phyloP scores from a whole-genome alignment of 495 filamentous ascomycete species.

The Aspergillus conjunctus region DNA sequence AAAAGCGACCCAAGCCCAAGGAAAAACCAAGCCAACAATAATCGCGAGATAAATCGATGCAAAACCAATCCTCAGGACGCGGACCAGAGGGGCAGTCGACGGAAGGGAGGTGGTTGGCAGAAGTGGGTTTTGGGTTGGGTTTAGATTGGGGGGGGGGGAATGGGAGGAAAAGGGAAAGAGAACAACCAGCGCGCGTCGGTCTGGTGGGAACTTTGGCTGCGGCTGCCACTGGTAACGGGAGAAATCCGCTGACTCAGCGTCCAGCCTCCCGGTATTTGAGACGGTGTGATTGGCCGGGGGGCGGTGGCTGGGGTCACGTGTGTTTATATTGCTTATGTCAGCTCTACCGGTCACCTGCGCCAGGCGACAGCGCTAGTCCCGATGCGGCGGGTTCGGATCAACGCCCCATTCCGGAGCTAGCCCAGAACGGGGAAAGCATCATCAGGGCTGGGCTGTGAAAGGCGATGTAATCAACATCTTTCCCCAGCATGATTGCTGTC shows the following conservation, averaged over 20 bases:
- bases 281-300: slow-evolving; percentile 8
- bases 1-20: neutral
- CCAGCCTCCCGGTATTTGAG: slow-evolving; percentile 17
- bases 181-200: slow-evolving; percentile 10
- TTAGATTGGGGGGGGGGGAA: slow-evolving; percentile 1
- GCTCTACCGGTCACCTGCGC: neutral
- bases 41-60: slow-evolving; percentile 12
- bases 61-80: slow-evolving; percentile 16
- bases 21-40: neutral
- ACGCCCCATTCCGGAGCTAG: slow-evolving; percentile 29
- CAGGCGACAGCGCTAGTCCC: slow-evolving; percentile 20
- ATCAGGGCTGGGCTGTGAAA: slow-evolving; percentile 26
- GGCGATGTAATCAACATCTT: slow-evolving; percentile 1
- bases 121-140: slow-evolving; percentile 15
- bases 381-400: slow-evolving; percentile 23
- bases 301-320: slow-evolving; percentile 32
- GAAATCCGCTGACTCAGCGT: slow-evolving; percentile 10
- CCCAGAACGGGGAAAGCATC: slow-evolving; percentile 36
- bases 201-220: slow-evolving; percentile 1
- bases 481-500: neutral
- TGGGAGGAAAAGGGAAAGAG: neutral
- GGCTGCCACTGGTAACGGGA: slow-evolving; percentile 10
- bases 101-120: slow-evolving; percentile 15
- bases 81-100: slow-evolving; percentile 19
- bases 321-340: slow-evolving; percentile 6